Percentiles rank a stretch among this genome's conserved stretches.
Evolutionary conservation across 352 stramenopile genomes (phyloP).

Genomic region (Phytophthora europaea): DNA sequence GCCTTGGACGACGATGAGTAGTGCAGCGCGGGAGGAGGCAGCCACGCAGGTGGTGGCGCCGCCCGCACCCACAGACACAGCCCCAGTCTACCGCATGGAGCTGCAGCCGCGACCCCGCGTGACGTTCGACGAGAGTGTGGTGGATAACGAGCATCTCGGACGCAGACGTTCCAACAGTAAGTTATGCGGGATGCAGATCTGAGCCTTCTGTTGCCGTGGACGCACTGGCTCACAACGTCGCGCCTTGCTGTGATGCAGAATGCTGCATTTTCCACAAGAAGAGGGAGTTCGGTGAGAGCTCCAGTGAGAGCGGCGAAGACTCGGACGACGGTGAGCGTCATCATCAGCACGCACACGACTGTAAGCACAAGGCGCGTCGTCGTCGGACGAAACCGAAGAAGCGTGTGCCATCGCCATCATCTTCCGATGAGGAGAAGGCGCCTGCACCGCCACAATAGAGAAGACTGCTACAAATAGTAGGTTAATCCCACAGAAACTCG

Average conservation of each 20-base stretch:
- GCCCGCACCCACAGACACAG: constrained; percentile 21
- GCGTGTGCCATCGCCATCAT: constrained; percentile 39
- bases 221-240: background rate
- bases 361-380: constrained; percentile 39
- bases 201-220: background rate
- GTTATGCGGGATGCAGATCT: background rate
- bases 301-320: constrained; percentile 90
- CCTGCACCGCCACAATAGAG: constrained; percentile 35
- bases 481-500: constrained; percentile 10
- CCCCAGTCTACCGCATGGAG: constrained; percentile 73
- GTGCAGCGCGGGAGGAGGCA: constrained; percentile 34
- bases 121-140: constrained; percentile 89
- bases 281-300: constrained; percentile 92
- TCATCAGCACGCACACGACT: constrained; percentile 38
- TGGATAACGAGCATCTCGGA: constrained; percentile 95
- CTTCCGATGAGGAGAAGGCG: constrained; percentile 50
- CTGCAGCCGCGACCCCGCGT: constrained; percentile 86
- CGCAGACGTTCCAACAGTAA: constrained; percentile 93
- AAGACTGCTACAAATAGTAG: constrained; percentile 2
- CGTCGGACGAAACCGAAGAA: constrained; percentile 44
- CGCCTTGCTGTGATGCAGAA: constrained; percentile 46
- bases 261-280: constrained; percentile 97
- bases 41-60: constrained; percentile 41
- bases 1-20: constrained; percentile 28
- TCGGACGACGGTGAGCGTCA: constrained; percentile 54